Evolutionary conservation across 768 basidiomycete species (phyloP).

Genomic region (Calocybe cyanea): DNA sequence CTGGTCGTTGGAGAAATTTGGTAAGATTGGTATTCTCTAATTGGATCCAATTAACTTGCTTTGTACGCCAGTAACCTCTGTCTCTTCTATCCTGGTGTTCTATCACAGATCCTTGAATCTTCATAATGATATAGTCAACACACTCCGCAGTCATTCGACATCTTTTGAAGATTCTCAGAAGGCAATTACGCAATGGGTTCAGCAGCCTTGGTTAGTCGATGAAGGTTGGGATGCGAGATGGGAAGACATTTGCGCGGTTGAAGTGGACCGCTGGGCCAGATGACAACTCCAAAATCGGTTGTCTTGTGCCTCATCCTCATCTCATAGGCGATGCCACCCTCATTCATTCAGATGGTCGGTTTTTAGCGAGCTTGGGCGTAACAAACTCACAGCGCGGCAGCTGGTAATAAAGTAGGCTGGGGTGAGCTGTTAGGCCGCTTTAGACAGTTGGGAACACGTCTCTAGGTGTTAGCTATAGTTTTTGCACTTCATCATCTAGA

Average conservation of each 20-base stretch:
- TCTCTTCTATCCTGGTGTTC: constrained; percentile 53
- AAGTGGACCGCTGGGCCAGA: constrained; percentile 68
- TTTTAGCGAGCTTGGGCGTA: too few species aligned
- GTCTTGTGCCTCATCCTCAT: too few species aligned
- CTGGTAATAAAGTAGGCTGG: too few species aligned
- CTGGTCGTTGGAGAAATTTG: constrained; percentile 79
- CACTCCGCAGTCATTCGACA: constrained; percentile 58
- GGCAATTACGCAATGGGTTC: constrained; percentile 61
- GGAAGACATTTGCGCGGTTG: constrained; percentile 77
- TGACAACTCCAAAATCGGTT: constrained; percentile 9
- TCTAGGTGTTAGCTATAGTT: too few species aligned
- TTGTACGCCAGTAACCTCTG: constrained; percentile 41
- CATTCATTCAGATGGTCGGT: too few species aligned
- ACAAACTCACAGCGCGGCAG: too few species aligned
- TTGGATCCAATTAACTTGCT: not conserved
- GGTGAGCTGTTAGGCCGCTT: too few species aligned
- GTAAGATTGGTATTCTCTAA: constrained; percentile 31
- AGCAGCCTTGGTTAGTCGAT: constrained; percentile 65
- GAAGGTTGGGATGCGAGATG: constrained; percentile 66
- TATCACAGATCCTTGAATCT: constrained; percentile 65
- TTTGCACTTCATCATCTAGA: too few species aligned
- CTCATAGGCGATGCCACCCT: too few species aligned
- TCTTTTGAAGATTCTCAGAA: constrained; percentile 69
- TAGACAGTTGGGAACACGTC: too few species aligned
- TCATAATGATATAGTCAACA: constrained; percentile 53